Base-by-base conservation (phyloP, 73 alveolate genomes). In the Paramecium tetraurelia region DNA sequence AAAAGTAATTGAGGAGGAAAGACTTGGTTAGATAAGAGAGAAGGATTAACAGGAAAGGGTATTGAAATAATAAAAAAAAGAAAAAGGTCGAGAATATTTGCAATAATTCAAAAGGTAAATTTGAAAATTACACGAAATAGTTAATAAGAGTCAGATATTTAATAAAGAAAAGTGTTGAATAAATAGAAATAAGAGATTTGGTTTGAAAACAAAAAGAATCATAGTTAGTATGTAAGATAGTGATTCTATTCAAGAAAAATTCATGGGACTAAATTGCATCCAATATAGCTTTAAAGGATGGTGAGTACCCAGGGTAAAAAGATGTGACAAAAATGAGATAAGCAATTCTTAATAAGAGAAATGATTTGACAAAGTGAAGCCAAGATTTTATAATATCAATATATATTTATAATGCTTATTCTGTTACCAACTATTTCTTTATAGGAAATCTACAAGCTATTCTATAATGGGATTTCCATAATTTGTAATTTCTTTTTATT, bases 291-390 rank as follows among this genome's bases (percentile, higher is more conserved):
- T 86, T 86, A 68, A 86, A 86, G 88, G 93, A 72, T 77, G 85
- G 93, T 59, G 93, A 86, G 71, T 68, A 86, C 35, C 93, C 93
- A 40, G 93, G 93, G 36, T 38, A 72, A 20, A 86, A 86, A 58
- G 93, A 86, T 33, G 93, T 86, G 29, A 86, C 88, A 35, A 86
- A 77, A 41, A 86, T 86, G 93, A 58, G 85, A 31, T 72, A 86
- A 68, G 63, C 93, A 8, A 86, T 86, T 63, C 88, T 86, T 31
- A 86, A 86, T 36, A 86, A 86, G 70, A 86, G 85, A 59, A 58
- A 53, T 22, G 93, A 86, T 86, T 86, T 86, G 85, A 58, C 88
- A 20, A 86, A 86, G 21, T 72, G 86, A 72, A 72, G 33, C 33
- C 35, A 16, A 53, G 31, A 18, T 18, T 53, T 53, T 53, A 53